Evolutionary conservation across 805 yeast genomes (phyloP).

Genomic region (Candida ulmi): DNA sequence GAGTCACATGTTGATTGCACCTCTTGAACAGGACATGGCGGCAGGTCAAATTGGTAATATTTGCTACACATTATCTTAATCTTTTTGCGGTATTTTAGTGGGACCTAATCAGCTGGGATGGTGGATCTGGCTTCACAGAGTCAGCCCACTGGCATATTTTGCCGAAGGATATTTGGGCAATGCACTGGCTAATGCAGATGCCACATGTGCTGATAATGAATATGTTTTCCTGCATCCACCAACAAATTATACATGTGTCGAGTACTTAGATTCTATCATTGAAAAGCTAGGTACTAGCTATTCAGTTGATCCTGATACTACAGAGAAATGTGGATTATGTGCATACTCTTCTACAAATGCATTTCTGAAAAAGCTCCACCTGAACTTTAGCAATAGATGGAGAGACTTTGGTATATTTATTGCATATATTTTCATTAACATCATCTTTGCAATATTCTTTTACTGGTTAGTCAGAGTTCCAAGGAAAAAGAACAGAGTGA

Average conservation of each 20-base stretch:
- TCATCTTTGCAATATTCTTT: conserved; percentile 35
- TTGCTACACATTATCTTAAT: conserved; percentile 53
- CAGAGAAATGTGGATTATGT: conserved; percentile 58
- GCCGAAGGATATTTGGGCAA: conserved; percentile 46
- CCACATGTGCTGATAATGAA: conserved; percentile 45
- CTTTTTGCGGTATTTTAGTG: conserved; percentile 73
- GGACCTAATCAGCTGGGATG: conserved; percentile 55
- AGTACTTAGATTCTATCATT: conserved; percentile 37
- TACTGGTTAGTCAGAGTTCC: conserved; percentile 68
- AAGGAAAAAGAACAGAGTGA: conserved; percentile 39
- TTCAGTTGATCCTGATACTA: conserved; percentile 19
- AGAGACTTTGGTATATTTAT: conserved; percentile 56
- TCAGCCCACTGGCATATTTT: conserved; percentile 63
- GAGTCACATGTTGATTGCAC: conserved; percentile 54
- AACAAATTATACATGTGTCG: conserved; percentile 49
- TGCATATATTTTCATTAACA: conserved; percentile 35
- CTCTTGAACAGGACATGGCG: conserved; percentile 50
- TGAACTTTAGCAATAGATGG: conserved; percentile 48
- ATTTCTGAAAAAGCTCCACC: conserved; percentile 41
- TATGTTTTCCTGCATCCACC: conserved; percentile 45
- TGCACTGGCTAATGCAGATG: conserved; percentile 45
- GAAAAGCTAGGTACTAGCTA: conserved; percentile 22
- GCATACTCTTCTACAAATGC: conserved; percentile 48
- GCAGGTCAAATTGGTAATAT: conserved; percentile 57
- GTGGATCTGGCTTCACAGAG: conserved; percentile 74